These are phyloP conservation scores for Solioccasus polychromus DNA, from an alignment of 768 basidiomycete genomes.

Conservation along the genomic window DNA sequence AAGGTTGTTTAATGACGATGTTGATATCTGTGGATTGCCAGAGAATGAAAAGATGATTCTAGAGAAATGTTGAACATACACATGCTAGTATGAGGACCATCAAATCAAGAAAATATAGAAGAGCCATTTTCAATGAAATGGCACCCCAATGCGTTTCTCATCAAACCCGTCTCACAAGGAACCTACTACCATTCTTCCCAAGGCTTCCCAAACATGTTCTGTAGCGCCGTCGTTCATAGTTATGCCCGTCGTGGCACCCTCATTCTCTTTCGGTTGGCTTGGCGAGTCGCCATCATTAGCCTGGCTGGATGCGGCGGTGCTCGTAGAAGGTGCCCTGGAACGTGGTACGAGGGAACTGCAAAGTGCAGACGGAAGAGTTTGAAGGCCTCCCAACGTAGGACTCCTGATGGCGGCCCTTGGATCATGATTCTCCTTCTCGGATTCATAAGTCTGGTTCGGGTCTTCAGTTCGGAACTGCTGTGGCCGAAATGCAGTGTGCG, in stretches of 20 bases:
- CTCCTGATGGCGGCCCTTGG: neutral
- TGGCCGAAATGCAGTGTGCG: neutral
- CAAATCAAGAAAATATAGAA: constrained; percentile 1
- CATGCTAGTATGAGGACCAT: constrained; percentile 1
- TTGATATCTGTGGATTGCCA: constrained; percentile 1
- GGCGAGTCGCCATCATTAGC: constrained; percentile 1
- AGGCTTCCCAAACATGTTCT: constrained; percentile 16
- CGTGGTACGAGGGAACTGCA: constrained; percentile 11
- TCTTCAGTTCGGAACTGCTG: neutral
- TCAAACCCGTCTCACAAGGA: neutral
- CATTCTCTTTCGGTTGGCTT: neutral
- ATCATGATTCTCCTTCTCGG: constrained; percentile 6
- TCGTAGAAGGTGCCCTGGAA: constrained; percentile 21
- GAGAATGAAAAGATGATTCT: neutral
- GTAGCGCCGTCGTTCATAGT: constrained; percentile 2
- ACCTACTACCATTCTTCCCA: constrained; percentile 26
- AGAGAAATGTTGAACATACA: neutral
- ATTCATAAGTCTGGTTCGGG: neutral
- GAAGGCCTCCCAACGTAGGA: neutral
- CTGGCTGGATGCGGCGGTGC: constrained; percentile 16
- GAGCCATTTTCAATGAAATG: neutral
- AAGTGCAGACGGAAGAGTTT: constrained; percentile 8
- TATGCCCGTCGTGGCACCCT: neutral
- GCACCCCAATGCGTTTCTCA: too few relatives aligned
- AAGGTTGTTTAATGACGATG: too few relatives aligned